Conservation (phyloP, 805 yeast genomes). For the Yamadazyma insecticola region DNA sequence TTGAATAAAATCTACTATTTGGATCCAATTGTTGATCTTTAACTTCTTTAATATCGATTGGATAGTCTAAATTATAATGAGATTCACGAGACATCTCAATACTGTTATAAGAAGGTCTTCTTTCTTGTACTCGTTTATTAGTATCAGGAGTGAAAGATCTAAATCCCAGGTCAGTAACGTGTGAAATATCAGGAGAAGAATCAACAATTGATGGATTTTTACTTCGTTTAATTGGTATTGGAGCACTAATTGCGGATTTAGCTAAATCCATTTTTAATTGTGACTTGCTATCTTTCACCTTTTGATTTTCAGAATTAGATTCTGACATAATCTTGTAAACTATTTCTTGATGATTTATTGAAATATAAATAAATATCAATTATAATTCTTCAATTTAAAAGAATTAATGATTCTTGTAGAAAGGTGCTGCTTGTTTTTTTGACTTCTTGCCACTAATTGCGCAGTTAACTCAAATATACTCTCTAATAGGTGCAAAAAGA, state of each 20-base stretch:
- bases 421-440: too few relatives aligned
- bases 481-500: too few relatives aligned
- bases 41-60: slow-evolving; percentile 33
- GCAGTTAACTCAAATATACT: too few relatives aligned
- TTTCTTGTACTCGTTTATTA: slow-evolving; percentile 11
- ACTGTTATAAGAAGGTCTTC: slow-evolving; percentile 29
- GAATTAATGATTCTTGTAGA: too few relatives aligned
- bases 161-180: slow-evolving; percentile 5
- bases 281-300: too few relatives aligned
- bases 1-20: slow-evolving; percentile 31
- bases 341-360: too few relatives aligned
- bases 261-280: too few relatives aligned
- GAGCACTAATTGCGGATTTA: slow-evolving; percentile 6
- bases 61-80: slow-evolving; percentile 50
- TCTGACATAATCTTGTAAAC: too few relatives aligned
- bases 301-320: too few relatives aligned
- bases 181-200: background rate
- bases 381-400: too few relatives aligned
- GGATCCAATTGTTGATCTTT: slow-evolving; percentile 26
- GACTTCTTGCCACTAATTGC: too few relatives aligned
- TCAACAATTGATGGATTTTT: slow-evolving; percentile 1
- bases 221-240: slow-evolving; percentile 7
- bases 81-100: slow-evolving; percentile 25
- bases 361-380: too few relatives aligned
- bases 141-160: slow-evolving; percentile 24